Evolutionary conservation across 352 stramenopile genomes (phyloP).

Genomic region (Globisporangium takayamanum): DNA sequence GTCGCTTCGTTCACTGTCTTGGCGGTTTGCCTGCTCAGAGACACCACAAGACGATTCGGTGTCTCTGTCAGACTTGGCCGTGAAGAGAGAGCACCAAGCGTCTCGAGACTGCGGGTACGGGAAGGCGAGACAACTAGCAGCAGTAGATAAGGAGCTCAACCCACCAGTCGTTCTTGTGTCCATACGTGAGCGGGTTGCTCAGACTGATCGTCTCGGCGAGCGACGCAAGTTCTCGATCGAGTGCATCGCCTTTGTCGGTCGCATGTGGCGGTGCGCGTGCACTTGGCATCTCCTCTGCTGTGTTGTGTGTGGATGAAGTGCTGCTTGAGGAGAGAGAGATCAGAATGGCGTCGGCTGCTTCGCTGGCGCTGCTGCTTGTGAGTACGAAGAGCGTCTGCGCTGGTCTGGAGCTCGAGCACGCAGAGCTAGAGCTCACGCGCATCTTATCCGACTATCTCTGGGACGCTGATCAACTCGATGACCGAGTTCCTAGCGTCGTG

Average conservation of each 20-base stretch:
- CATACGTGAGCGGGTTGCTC: constrained; percentile 75
- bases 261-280: background rate
- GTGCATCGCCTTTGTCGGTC: constrained; percentile 29
- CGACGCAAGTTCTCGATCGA: constrained; percentile 61
- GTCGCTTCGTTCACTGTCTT: constrained; percentile 27
- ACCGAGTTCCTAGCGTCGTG: too few relatives aligned
- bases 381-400: too few relatives aligned
- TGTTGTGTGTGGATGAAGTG: background rate
- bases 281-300: background rate
- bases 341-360: too few relatives aligned
- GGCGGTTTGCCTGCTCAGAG: constrained; percentile 38
- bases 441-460: too few relatives aligned
- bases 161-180: constrained; percentile 67
- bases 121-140: background rate
- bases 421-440: too few relatives aligned
- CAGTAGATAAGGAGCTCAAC: background rate
- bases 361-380: too few relatives aligned
- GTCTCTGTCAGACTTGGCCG: background rate
- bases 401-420: too few relatives aligned
- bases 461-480: too few relatives aligned
- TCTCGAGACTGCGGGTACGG: background rate
- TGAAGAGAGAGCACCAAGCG: too few relatives aligned
- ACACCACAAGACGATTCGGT: constrained; percentile 2
- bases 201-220: constrained; percentile 68
- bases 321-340: background rate